Conservation (phyloP, 768 basidiomycete species). For the Boletus barrowsii region DNA sequence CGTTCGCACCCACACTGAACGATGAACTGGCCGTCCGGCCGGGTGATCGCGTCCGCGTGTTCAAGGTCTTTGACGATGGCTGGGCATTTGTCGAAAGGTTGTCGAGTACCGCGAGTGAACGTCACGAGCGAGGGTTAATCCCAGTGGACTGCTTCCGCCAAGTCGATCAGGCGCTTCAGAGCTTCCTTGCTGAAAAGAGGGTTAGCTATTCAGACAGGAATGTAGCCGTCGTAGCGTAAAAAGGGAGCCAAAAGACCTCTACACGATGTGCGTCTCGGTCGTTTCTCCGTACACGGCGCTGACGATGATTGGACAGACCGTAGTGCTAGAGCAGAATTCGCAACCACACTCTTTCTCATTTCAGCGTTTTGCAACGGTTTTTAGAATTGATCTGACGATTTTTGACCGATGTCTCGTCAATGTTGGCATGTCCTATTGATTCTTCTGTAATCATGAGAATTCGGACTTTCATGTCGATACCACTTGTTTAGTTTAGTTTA, state of each 20-base stretch:
- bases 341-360: no score
- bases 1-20: constrained; percentile 51
- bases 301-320: not conserved
- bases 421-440: no score
- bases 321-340: no score
- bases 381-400: no score
- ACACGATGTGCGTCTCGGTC: constrained; percentile 3
- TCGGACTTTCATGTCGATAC: no score
- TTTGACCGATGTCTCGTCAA: no score
- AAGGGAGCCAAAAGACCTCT: not conserved
- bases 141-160: constrained; percentile 68
- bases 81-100: constrained; percentile 63
- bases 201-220: constrained; percentile 31
- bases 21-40: constrained; percentile 57
- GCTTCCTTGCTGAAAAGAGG: constrained; percentile 49
- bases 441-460: no score
- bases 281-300: not conserved
- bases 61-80: constrained; percentile 63
- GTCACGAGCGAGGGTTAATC: constrained; percentile 47
- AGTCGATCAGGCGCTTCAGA: constrained; percentile 42
- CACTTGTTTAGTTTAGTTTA: no score
- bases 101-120: not conserved
- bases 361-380: no score
- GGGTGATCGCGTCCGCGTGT: constrained; percentile 52
- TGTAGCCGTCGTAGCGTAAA: not conserved